Base-by-base conservation (phyloP, 768 basidiomycete genomes). In the Russula sp. region DNA sequence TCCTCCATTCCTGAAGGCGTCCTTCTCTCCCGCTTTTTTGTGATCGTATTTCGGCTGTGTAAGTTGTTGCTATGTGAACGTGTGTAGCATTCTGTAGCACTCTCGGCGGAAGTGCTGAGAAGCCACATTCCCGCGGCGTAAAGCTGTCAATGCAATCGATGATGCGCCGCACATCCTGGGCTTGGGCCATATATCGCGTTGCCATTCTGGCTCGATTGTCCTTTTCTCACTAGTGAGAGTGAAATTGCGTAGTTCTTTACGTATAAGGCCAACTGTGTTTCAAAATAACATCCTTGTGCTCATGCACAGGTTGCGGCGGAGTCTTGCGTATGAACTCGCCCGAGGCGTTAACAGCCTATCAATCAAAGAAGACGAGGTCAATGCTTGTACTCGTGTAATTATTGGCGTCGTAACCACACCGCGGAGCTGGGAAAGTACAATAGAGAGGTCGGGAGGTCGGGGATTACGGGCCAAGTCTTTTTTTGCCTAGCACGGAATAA, bases 401-500 rank as follows among this genome's bases (percentile, higher is more conserved):
- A 1, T 4, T 16, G 16, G 42, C 42, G 18, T 18, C 42, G 16
- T 44, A 18, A 11, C 16, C 42, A 27, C 27, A 27, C 42, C 14
- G 5, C 4, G 18, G 16, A 44, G 42, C 4, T 18, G 42, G 11
- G 16, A 5, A 44, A 40, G 27, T 18, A 56, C 55, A 56, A 56
- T n/a, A 44, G 16, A 44, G 42, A 16, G 27, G 27, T 27, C 18
- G n/a, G 52, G 52, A 7, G 52, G 37, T 53, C 9, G n/a, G 35
- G 35, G 52, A 11, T 7, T 11, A 44, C 39, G 4, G 13, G 39
- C 13, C 4, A 40, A 40, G 39, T 9, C 39, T 9, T 31, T 16
- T 59, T 52, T 37, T 59, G n/a, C 58, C 50, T 16, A n/a, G 52
- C 45, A 50, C 42, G 27, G 31, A 59, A 42, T 37, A 56, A 66